Evolutionary conservation across 257 asterid genomes (phyloP), one percentile per base, ranked within the genome.

Genomic region (Plantago ovata): DNA sequence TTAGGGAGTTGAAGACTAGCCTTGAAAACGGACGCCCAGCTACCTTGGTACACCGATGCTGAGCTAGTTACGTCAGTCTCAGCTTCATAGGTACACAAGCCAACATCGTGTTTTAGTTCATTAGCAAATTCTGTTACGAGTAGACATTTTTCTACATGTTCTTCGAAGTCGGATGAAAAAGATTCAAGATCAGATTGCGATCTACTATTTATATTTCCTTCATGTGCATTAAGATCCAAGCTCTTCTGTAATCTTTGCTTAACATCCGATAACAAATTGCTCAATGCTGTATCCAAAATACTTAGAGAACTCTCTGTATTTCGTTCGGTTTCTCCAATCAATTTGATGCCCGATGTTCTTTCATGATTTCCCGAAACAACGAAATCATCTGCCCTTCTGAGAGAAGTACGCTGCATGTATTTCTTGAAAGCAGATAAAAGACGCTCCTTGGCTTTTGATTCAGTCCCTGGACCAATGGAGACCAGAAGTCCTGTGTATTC

Each of bases 381-480:
- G 63, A 76, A 48, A 64, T 73, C 78, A 44, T 65, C 83, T 55
- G 72, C 72, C 72, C 71, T 70, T 64, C 68, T 78, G 67, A 72
- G 70, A 58, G 80, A 85, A 56, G 72, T 65, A 66, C 63, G 73
- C 68, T 78, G 84, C 77, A 84, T 73, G 75, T 72, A 81, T 59
- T 79, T 77, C 75, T 76, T 41, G 73, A 84, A 74, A 56, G 86
- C 77, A 69, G 98, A 86, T 66, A 82, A 69, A 39, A 88, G 80
- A 41, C 72, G 84, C 43, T 81, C 86, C 82, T 81, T 85, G 67
- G 95, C 85, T 65, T 78, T 76, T 67, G 81, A 61, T 80, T 86
- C 95, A 68, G 84, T 75, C 60, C 80, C 95, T 65, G 82, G 84
- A 59, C 91, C 87, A 76, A 82, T 76, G 50, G 97, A 80, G 68